Conservation (phyloP, 805 yeast genomes). For the Metschnikowia drakensbergensis region DNA sequence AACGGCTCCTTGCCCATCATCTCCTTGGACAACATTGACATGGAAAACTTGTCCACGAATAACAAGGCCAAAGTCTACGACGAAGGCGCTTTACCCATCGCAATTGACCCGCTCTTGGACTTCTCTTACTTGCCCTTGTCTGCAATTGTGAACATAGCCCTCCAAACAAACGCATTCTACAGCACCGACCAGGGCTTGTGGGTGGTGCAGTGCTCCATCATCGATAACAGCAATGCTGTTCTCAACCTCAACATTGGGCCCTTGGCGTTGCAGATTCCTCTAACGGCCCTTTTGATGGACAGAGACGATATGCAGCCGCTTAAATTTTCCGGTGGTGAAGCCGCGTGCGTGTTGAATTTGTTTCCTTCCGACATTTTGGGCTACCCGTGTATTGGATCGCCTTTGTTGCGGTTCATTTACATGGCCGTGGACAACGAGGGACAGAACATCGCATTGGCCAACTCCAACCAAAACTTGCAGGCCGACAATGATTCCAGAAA, state of each 20-base stretch:
- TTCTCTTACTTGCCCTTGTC: constrained; percentile 53
- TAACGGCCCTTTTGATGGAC: constrained; percentile 39
- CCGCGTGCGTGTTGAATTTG: constrained; percentile 55
- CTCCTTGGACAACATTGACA: constrained; percentile 22
- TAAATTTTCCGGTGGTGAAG: constrained; percentile 49
- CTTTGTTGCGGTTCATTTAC: constrained; percentile 51
- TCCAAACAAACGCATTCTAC: constrained; percentile 67
- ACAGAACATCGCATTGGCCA: constrained; percentile 52
- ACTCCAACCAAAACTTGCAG: constrained; percentile 30
- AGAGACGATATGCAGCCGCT: constrained; percentile 38
- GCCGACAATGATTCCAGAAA: constrained; percentile 11
- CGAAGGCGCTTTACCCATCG: constrained; percentile 44
- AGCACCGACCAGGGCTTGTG: constrained; percentile 45
- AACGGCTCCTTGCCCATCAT: constrained; percentile 26
- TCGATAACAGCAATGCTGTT: constrained; percentile 46
- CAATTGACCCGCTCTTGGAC: constrained; percentile 53
- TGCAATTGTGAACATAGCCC: constrained; percentile 56
- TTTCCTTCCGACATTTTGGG: constrained; percentile 48
- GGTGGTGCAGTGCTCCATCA: constrained; percentile 56
- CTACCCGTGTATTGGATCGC: constrained; percentile 53
- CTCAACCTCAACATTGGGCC: constrained; percentile 53
- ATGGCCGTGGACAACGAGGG: constrained; percentile 64
- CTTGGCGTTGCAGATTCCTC: constrained; percentile 46
- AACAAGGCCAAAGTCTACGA: constrained; percentile 30
- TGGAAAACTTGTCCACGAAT: constrained; percentile 35